phyloP scores from a whole-genome alignment of 495 filamentous ascomycete genomes.

The Talaromyces nanjingensis region DNA sequence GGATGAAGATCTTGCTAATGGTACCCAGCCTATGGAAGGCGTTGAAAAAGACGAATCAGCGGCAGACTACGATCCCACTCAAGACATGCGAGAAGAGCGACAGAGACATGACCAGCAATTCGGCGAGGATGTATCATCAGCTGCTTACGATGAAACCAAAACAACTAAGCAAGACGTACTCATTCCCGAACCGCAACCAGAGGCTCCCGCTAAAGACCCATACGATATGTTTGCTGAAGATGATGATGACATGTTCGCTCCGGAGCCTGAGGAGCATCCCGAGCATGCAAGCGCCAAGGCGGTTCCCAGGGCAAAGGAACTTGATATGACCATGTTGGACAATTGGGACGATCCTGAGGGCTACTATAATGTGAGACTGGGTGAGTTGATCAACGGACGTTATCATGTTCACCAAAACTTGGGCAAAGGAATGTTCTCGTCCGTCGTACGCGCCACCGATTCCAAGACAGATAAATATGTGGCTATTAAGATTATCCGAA shows the following conservation, averaged over 20 bases:
- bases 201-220: slow-evolving; percentile 44
- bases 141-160: slow-evolving; percentile 55
- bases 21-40: slow-evolving; percentile 40
- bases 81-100: slow-evolving; percentile 86
- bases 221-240: slow-evolving; percentile 98
- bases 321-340: slow-evolving; percentile 79
- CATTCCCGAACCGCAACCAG: slow-evolving; percentile 35
- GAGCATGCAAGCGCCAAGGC: slow-evolving; percentile 38
- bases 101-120: slow-evolving; percentile 59
- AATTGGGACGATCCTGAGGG: slow-evolving; percentile 92
- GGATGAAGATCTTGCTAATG: slow-evolving; percentile 61
- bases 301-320: slow-evolving; percentile 53
- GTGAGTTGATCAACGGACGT: slow-evolving; percentile 79
- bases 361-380: slow-evolving; percentile 87
- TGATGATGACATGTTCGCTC: slow-evolving; percentile 84
- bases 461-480: slow-evolving; percentile 62
- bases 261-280: slow-evolving; percentile 40
- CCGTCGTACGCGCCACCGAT: slow-evolving; percentile 87
- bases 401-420: slow-evolving; percentile 83
- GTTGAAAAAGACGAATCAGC: slow-evolving; percentile 75
- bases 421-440: slow-evolving; percentile 94
- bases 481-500: slow-evolving; percentile 90
- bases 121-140: slow-evolving; percentile 49
- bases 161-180: slow-evolving; percentile 50
- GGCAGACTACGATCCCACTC: slow-evolving; percentile 90